phyloP scores from a whole-genome alignment of 2,329 filamentous ascomycete genomes.

The Sporothrix phasma region DNA sequence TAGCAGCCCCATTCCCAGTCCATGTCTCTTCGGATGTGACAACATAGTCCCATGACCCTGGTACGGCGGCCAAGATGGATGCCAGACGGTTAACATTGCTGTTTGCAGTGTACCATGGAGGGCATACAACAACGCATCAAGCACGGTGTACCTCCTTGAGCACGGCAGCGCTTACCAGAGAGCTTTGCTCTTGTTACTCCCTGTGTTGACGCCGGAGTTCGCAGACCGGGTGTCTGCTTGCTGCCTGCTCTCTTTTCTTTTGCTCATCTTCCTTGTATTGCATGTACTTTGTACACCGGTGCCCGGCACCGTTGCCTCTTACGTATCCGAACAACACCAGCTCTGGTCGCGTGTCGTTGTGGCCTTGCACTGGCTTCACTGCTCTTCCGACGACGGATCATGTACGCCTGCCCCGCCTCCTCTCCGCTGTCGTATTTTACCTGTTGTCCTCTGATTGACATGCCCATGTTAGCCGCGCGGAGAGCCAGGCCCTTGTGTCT shows the following conservation, averaged over 20 bases:
- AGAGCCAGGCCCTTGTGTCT: no score
- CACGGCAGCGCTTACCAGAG: neutral
- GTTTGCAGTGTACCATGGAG: neutral
- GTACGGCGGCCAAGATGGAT: neutral
- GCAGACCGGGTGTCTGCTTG: no score
- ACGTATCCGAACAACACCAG: neutral
- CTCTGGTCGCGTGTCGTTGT: neutral
- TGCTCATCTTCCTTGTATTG: no score
- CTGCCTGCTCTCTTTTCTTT: no score
- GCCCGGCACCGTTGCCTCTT: neutral
- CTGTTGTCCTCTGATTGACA: no score
- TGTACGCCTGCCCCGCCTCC: neutral
- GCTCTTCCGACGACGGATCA: neutral
- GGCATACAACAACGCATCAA: neutral
- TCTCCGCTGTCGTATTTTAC: neutral
- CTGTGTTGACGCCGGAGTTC: no score
- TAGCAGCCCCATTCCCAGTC: no score
- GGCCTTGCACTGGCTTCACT: no score
- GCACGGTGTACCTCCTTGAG: neutral
- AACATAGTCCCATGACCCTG: constrained; percentile 1
- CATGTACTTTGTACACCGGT: neutral
- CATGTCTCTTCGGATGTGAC: no score
- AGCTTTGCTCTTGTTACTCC: neutral
- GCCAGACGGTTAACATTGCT: neutral
- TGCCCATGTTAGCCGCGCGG: no score